phyloP scores from a whole-genome alignment of 2,329 filamentous ascomycete species.

The Parastagonospora avenae region DNA sequence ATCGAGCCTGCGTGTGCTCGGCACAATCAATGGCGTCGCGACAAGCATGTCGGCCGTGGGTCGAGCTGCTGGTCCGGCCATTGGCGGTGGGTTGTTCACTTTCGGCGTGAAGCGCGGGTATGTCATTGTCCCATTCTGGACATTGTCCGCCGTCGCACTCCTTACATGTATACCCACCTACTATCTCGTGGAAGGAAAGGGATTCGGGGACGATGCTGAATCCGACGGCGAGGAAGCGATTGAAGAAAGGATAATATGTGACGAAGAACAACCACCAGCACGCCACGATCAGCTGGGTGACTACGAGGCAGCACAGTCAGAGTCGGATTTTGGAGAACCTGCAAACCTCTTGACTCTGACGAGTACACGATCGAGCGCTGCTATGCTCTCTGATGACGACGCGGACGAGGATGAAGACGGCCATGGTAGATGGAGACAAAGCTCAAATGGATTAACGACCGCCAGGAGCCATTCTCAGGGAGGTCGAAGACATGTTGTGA shows the following conservation, averaged over 20 bases:
- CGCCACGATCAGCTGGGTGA: constrained; percentile 1
- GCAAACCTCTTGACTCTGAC: constrained; percentile 42
- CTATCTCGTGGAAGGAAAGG: constrained; percentile 75
- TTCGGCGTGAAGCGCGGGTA: constrained; percentile 77
- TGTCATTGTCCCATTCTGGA: constrained; percentile 81
- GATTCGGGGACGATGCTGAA: constrained; percentile 57
- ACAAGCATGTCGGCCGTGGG: constrained; percentile 83
- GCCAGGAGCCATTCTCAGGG: constrained; percentile 37
- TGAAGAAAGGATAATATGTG: constrained; percentile 13
- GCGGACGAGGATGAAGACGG: constrained; percentile 16
- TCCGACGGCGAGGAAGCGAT: constrained; percentile 40
- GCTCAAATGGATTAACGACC: constrained; percentile 14
- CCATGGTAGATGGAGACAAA: constrained; percentile 13
- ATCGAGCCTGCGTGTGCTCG: constrained; percentile 73
- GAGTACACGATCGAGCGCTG: constrained; percentile 35
- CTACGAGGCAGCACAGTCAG: constrained; percentile 29
- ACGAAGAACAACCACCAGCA: constrained; percentile 18
- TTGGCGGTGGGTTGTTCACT: constrained; percentile 74
- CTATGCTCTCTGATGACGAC: constrained; percentile 31
- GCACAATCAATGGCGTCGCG: constrained; percentile 88
- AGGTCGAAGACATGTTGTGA: constrained; percentile 37
- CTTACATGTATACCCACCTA: constrained; percentile 74
- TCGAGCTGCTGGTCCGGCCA: constrained; percentile 76
- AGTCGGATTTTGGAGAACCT: constrained; percentile 48
- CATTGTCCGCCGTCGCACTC: constrained; percentile 67